Percentiles rank a stretch among this genome's conserved stretches.
Evolutionary conservation across 345 rosid genomes (phyloP).

Genomic region (Passiflora organensis): DNA sequence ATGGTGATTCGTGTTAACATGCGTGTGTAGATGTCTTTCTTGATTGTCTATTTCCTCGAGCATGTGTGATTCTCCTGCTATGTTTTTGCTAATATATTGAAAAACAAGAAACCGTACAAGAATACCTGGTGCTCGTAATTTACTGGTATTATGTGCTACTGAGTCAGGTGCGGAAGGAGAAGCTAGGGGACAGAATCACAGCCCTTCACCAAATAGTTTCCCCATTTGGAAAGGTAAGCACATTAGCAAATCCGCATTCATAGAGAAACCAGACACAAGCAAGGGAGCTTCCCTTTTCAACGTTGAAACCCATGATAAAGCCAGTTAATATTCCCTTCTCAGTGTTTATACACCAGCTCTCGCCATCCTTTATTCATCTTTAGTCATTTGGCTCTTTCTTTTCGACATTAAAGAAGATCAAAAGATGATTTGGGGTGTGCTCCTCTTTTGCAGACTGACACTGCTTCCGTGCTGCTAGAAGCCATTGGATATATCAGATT

Average conservation of each 20-base stretch:
- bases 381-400: slow-evolving; percentile 12
- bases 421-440: slow-evolving; percentile 34
- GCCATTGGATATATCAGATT: slow-evolving; percentile 99
- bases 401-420: slow-evolving; percentile 16
- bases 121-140: slow-evolving; percentile 2
- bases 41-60: slow-evolving; percentile 61
- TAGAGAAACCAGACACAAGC: background rate
- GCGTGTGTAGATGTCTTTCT: slow-evolving; percentile 41
- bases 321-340: background rate
- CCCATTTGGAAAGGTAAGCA: slow-evolving; percentile 86
- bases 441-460: slow-evolving; percentile 92
- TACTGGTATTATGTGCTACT: background rate
- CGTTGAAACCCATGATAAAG: slow-evolving; percentile 12
- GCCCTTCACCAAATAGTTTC: slow-evolving; percentile 96
- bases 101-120: background rate
- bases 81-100: slow-evolving; percentile 10
- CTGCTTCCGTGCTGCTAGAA: slow-evolving; percentile 98
- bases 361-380: slow-evolving; percentile 2
- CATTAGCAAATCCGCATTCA: background rate
- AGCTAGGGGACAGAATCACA: slow-evolving; percentile 78
- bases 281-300: background rate
- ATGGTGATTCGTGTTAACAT: background rate
- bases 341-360: background rate
- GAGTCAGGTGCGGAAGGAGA: slow-evolving; percentile 81
- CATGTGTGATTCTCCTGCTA: slow-evolving; percentile 43